Base-by-base conservation (phyloP, 1,284 basidiomycete genomes). In the Chondrostereum purpureum region DNA sequence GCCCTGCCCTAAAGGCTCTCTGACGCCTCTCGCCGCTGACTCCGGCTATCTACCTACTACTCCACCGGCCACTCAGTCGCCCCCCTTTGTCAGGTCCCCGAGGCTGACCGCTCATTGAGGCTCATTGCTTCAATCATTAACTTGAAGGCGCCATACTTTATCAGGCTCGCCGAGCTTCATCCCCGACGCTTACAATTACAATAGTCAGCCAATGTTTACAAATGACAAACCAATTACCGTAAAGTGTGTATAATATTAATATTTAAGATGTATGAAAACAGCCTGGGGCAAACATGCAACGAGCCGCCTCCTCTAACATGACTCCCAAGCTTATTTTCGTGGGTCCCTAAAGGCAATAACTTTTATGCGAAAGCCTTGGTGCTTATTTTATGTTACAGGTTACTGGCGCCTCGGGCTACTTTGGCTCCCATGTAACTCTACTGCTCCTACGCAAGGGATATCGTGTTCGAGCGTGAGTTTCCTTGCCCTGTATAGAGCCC, bases 301-400 rank as follows among this genome's bases (percentile, higher is more conserved):
- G n/a, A n/a, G n/a, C n/a, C n/a, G n/a, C n/a, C n/a, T n/a, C n/a
- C n/a, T n/a, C n/a, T n/a, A n/a, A n/a, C n/a, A 31, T 31, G 36
- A 12, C 21, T 52, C 48, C 12, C 46, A 27, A 11, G 50, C 43
- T 20, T 43, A 34, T 19, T 42, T 21, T 22, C 39, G 35, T 8
- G 21, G 24, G 14, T 45, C 40, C 10, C 42, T 42, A 3, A 22
- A 36, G 12, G 45, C 41, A n/a, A 45, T 49, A 4, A 38, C n/a
- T n/a, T 31, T 31, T 8, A 31, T 31, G 8, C 27, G n/a, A n/a
- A n/a, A n/a, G n/a, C n/a, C 27, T 31, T n/a, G n/a, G 27, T 8
- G 27, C 27, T 31, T 8, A 31, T 31, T 8, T 31, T 31, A 8
- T 8, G 8, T 31, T 31, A 31, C 39, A 46, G 44, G 38, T 46